Percentiles rank a stretch among this genome's conserved stretches.
phyloP scores from a whole-genome alignment of 805 yeast genomes.

The Starmerella ratchasimensis region DNA sequence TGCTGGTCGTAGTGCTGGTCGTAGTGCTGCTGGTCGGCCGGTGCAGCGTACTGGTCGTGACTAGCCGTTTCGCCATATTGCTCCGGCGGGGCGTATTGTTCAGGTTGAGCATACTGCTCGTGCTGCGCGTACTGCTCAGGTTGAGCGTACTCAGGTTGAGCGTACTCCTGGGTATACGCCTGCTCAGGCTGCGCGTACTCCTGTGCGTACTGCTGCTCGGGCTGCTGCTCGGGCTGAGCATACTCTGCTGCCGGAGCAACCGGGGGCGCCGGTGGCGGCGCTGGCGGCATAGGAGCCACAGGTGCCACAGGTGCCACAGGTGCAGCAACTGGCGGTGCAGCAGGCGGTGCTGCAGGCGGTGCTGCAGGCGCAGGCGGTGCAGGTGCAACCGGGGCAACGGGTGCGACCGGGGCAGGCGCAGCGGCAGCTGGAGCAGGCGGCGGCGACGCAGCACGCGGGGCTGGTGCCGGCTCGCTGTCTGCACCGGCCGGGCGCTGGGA shows the following conservation, averaged over 20 bases:
- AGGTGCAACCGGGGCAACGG: slow-evolving; percentile 17
- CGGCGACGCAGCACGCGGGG: slow-evolving; percentile 9
- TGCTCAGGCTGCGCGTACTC: not conserved
- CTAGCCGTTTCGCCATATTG: not conserved
- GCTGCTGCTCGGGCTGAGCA: slow-evolving; percentile 22
- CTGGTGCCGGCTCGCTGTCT: slow-evolving; percentile 3
- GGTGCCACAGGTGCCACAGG: slow-evolving; percentile 11
- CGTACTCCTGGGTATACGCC: no score
- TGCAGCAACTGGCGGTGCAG: slow-evolving; percentile 10
- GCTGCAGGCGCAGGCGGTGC: slow-evolving; percentile 20
- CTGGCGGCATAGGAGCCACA: slow-evolving; percentile 18
- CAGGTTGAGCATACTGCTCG: no score
- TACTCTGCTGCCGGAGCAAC: slow-evolving; percentile 28
- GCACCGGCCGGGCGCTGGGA: slow-evolving; percentile 19
- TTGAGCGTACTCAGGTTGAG: not conserved
- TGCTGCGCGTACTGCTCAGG: not conserved
- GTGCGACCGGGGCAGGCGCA: slow-evolving; percentile 7
- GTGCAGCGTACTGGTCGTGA: not conserved
- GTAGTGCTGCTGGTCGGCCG: not conserved
- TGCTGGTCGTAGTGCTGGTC: not conserved
- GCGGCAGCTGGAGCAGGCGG: slow-evolving; percentile 8
- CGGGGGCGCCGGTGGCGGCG: slow-evolving; percentile 16
- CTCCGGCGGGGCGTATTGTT: not conserved
- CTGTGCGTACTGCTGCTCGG: not conserved
- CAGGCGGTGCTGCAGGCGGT: slow-evolving; percentile 7